Evolutionary conservation across 768 basidiomycete species (phyloP), one percentile per base, ranked within the genome.

Genomic region (Tulasnella sp.): DNA sequence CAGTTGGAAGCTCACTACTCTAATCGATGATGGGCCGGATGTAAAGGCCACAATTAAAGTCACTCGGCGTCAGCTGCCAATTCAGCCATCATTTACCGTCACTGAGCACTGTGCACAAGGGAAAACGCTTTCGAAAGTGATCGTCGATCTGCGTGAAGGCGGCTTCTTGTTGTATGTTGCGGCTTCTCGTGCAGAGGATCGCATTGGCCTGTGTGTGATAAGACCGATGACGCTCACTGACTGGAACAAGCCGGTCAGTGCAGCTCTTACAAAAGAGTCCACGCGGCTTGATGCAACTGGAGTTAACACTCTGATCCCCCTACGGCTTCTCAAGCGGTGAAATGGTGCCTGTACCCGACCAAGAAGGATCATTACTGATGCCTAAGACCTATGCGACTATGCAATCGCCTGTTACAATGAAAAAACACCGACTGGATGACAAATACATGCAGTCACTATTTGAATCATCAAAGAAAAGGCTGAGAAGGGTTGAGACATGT

Each of bases 71-170:
- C 70, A 72, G 45, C 31, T 68, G 0, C 65, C 64, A 0, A 64
- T 70, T 21, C 63, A 72, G 29, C 69, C 68, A 0, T 70, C 61
- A 0, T 73, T 70, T 64, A 66, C 70, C 2, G 53, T 70, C 0
- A 71, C 71, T 0, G 68, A 69, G 1, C 71, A 72, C 25, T 65
- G 64, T 17, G 64, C 67, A 5, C 71, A 72, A 61, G 71, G 71
- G 2, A 68, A 69, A 50, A 67, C 67, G 0, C 45, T 73, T 8
- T 60, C 57, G 0, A 49, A 49, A 12, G 63, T 70, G 0, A 9
- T 72, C 1, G 63, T 63, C 2, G 63, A 64, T 17, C 34, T 72
- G 4, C 54, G 63, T 22, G 55, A 65, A 5, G 67, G 67, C 1
- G 65, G 67, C 0, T 69, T 67, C 60, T 62, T 44, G 3, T 67